A percentile compares a stretch with the other conserved stretches of the same genome.
Evolutionary conservation across 2,329 filamentous ascomycete species (phyloP).

Genomic region (Apiospora kogelbergensis): DNA sequence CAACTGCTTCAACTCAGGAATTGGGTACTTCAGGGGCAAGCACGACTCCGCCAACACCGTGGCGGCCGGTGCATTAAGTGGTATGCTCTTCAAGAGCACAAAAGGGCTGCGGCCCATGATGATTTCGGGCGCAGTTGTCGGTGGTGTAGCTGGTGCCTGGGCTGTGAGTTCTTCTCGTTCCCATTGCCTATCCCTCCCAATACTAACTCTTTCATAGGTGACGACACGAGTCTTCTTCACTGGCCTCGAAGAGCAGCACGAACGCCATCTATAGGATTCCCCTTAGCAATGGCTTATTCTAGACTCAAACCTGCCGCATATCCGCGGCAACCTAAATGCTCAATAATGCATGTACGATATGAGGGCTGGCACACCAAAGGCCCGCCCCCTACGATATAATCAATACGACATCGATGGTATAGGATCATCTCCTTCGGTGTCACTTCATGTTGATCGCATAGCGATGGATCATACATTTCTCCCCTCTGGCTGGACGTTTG

Average conservation of each 20-base stretch:
- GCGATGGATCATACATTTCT: conserved; percentile 47
- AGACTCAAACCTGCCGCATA: neutral
- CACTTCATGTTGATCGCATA: conserved; percentile 32
- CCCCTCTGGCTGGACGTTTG: conserved; percentile 48
- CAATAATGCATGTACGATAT: conserved; percentile 28
- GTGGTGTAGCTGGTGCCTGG: conserved; percentile 81
- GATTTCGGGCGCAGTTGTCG: conserved; percentile 90
- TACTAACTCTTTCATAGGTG: conserved; percentile 28
- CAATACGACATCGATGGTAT: neutral
- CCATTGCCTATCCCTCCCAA: neutral
- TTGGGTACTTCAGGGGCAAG: conserved; percentile 77
- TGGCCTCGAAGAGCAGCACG: conserved; percentile 9
- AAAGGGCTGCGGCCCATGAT: conserved; percentile 87
- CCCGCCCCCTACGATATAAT: conserved; percentile 5
- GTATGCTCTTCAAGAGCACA: conserved; percentile 96
- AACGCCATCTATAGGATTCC: conserved; percentile 6
- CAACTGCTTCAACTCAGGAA: conserved; percentile 85
- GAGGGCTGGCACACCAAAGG: conserved; percentile 13
- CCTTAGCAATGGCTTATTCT: neutral
- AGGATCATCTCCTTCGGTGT: neutral
- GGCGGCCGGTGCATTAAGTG: conserved; percentile 79
- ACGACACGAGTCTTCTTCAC: conserved; percentile 21
- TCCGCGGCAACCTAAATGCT: neutral
- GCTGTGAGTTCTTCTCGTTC: conserved; percentile 63
- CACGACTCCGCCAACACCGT: conserved; percentile 92